Base-by-base conservation (phyloP, 768 basidiomycete genomes). In the Podaxis mareebaensis region DNA sequence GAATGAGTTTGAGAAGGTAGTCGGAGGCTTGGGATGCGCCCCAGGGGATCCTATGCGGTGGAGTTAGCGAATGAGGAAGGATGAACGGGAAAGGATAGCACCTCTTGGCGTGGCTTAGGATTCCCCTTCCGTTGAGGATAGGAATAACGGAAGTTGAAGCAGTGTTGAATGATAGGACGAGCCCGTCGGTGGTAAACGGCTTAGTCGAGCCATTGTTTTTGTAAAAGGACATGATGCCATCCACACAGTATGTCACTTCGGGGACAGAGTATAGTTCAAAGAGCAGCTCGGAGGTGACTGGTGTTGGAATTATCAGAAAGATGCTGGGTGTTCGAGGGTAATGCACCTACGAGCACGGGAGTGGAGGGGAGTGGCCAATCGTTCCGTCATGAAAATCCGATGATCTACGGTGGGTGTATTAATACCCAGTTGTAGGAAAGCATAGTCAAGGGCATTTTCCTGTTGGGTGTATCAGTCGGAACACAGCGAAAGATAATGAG, bases 381-480 rank as follows among this genome's bases (percentile, higher is more conserved):
- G 83, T 74, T 99, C 97, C 0, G 95, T 91, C 93, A 99, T 97
- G 61, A 97, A 77, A 20, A 99, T 80, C 0, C 96, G 95, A 70
- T 97, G 95, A 60, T 91, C 85, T 28, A 99, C 82, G 11, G 83
- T 81, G 1, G 86, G 77, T 0, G 87, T 83, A 68, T 93, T 88
- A 65, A 98, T 88, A 2, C 94, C 93, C 12, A 99, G 82, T 58
- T 89, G 87, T 63, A 94, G 81, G 72, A 98, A 95, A 36, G 91
- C 88, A 75, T 91, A 95, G 78, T 99, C 97, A 60, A 99, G 78
- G 6, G 92, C 92, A 73, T 93, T 88, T 82, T 99, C 97, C 96
- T 98, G 80, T 5, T 12, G 3, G 68, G 73, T 68, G 75, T 79
- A 71, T 66, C 67, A 70, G 64, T 53, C 65, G 64, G 65, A 52